phyloP scores from a whole-genome alignment of 176 grass and related monocot genomes.

The maize (Zea mays) region DNA sequence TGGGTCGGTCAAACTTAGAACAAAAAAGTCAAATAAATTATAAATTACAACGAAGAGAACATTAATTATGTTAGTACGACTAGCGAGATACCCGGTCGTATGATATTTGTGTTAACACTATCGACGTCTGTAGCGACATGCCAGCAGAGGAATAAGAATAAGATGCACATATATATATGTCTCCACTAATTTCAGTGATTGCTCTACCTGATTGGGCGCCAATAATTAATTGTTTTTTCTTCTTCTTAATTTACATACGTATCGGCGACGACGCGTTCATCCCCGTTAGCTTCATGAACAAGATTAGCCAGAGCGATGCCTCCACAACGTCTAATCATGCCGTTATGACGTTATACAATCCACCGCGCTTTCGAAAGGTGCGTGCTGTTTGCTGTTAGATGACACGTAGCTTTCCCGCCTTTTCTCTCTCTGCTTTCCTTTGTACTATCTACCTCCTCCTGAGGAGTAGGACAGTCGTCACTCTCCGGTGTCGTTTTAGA shows the following conservation, averaged over 20 bases:
- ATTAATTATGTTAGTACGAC: background rate
- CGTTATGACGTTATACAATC: slow-evolving; percentile 42
- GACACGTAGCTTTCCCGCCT: slow-evolving; percentile 44
- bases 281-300: slow-evolving; percentile 41
- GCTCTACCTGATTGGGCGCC: background rate
- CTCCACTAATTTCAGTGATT: slow-evolving; percentile 13
- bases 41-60: too few relatives aligned
- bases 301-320: slow-evolving; percentile 41
- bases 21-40: too few relatives aligned
- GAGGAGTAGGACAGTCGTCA: slow-evolving; percentile 36
- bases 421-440: background rate
- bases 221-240: background rate
- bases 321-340: slow-evolving; percentile 26
- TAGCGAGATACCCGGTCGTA: too few relatives aligned
- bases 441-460: background rate
- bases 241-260: background rate
- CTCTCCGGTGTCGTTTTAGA: slow-evolving; percentile 26
- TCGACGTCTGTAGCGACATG: slow-evolving; percentile 3
- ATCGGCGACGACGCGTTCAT: background rate
- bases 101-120: background rate
- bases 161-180: too few relatives aligned
- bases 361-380: slow-evolving; percentile 14
- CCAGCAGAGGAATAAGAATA: slow-evolving; percentile 13
- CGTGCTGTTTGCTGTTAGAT: slow-evolving; percentile 39
- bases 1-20: too few relatives aligned